These are phyloP conservation scores for Aspergillus arachidicola DNA, from an alignment of 2,329 filamentous ascomycete genomes.

Conservation along the genomic window DNA sequence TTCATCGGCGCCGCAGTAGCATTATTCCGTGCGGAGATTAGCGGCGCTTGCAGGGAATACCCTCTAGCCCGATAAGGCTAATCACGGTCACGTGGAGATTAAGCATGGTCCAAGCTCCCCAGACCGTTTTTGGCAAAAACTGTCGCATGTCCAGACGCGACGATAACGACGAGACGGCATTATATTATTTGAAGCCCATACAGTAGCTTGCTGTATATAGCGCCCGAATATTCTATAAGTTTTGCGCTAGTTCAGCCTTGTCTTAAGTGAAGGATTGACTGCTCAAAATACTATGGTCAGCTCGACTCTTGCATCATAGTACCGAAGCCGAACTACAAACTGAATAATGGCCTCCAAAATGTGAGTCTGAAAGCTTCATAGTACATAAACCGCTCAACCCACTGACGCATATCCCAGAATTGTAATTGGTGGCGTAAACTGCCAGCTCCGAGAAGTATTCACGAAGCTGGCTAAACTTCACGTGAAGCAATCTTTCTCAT, in stretches of 20 bases:
- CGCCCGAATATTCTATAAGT: not conserved
- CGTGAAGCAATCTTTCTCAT: constrained; percentile 82
- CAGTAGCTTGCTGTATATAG: not conserved
- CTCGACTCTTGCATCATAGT: constrained; percentile 16
- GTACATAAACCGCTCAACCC: not conserved
- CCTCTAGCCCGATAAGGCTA: constrained; percentile 15
- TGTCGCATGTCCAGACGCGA: constrained; percentile 1
- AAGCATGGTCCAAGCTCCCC: constrained; percentile 37
- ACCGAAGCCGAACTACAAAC: constrained; percentile 7
- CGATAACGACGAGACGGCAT: not conserved
- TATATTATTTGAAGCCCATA: not conserved
- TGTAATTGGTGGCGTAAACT: constrained; percentile 81
- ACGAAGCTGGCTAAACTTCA: constrained; percentile 79
- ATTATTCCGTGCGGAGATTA: constrained; percentile 36
- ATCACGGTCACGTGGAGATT: constrained; percentile 27
- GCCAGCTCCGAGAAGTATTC: constrained; percentile 74
- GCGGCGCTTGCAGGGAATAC: constrained; percentile 13
- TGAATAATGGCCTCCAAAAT: constrained; percentile 59
- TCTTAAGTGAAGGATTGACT: not conserved
- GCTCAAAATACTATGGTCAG: constrained; percentile 7
- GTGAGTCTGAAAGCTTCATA: constrained; percentile 40
- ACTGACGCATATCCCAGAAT: constrained; percentile 48
- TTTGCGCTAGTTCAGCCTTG: not conserved
- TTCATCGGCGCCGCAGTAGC: constrained; percentile 34
- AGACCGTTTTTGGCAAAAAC: constrained; percentile 21